These are phyloP conservation scores for Neurospora sp. DNA, from an alignment of 495 filamentous ascomycete genomes.

Conservation along the genomic window DNA sequence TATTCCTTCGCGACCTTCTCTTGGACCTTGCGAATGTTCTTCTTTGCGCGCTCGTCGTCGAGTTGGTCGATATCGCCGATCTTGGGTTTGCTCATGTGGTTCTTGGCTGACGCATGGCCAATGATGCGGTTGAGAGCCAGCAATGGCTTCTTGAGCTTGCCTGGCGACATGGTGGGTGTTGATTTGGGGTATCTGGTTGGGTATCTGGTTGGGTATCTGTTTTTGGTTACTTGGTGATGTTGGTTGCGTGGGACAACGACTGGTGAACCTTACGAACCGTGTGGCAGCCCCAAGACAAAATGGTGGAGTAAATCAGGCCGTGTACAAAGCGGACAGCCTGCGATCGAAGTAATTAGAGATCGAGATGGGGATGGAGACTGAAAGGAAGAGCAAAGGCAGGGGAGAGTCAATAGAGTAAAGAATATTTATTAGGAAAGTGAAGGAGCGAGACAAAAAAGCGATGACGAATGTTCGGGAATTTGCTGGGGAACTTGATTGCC, in stretches of 20 bases:
- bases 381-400: not conserved
- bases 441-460: not conserved
- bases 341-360: not conserved
- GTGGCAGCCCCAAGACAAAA: not conserved
- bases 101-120: slow-evolving; percentile 33
- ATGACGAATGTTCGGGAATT: slow-evolving; percentile 10
- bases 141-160: slow-evolving; percentile 29
- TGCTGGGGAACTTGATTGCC: not conserved
- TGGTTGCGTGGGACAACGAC: not conserved
- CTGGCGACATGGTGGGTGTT: slow-evolving; percentile 22
- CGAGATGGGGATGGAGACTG: not conserved
- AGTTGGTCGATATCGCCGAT: slow-evolving; percentile 39
- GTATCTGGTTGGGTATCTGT: not conserved
- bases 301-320: not conserved
- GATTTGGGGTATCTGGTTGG: not conserved
- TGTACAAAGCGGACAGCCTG: not conserved
- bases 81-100: slow-evolving; percentile 34
- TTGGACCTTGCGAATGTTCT: slow-evolving; percentile 35
- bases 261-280: not conserved
- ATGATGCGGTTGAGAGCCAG: slow-evolving; percentile 34
- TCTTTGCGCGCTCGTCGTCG: slow-evolving; percentile 36
- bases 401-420: not conserved
- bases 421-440: not conserved
- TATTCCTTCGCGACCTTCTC: slow-evolving; percentile 41
- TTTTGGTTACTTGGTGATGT: not conserved